Evolutionary conservation across 164 flowering plant species (phyloP).

Genomic region (Euptelea pleiosperma): DNA sequence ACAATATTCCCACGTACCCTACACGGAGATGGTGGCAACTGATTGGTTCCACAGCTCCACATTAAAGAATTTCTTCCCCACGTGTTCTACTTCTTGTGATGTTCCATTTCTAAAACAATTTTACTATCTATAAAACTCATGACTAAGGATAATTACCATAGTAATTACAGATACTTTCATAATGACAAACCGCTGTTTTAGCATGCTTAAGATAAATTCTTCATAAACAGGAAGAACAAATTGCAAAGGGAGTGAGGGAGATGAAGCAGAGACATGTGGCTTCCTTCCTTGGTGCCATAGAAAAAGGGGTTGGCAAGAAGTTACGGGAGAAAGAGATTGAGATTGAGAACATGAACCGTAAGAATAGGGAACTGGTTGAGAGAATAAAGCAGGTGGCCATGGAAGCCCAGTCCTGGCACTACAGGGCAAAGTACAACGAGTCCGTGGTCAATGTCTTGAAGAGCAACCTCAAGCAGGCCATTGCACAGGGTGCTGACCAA

Average conservation of each 20-base stretch:
- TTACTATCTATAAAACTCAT: no score
- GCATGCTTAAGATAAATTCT: slow-evolving; percentile 3
- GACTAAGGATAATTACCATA: no score
- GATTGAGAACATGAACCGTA: slow-evolving; percentile 60
- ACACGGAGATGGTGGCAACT: no score
- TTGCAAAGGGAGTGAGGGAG: slow-evolving; percentile 62
- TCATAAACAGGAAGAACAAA: slow-evolving; percentile 58
- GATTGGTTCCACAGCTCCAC: no score
- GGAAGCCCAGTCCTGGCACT: slow-evolving; percentile 79
- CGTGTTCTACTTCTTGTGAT: no score
- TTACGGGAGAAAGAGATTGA: slow-evolving; percentile 66
- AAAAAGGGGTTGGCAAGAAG: slow-evolving; percentile 54
- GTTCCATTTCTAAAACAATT: no score
- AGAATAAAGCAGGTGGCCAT: slow-evolving; percentile 60
- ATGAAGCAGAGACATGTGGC: slow-evolving; percentile 65
- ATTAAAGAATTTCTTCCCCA: no score
- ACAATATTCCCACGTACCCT: no score
- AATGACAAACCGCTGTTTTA: neutral
- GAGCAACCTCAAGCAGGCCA: slow-evolving; percentile 65
- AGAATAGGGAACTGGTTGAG: slow-evolving; percentile 67
- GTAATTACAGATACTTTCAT: no score
- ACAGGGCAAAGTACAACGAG: slow-evolving; percentile 72
- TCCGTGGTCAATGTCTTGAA: slow-evolving; percentile 56
- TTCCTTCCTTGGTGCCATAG: slow-evolving; percentile 52
- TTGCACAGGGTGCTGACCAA: slow-evolving; percentile 63